Percentiles rank a stretch among this genome's conserved stretches.
Evolutionary conservation across 106 monocot genomes (phyloP).

Genomic region (Platanthera guangdongensis): DNA sequence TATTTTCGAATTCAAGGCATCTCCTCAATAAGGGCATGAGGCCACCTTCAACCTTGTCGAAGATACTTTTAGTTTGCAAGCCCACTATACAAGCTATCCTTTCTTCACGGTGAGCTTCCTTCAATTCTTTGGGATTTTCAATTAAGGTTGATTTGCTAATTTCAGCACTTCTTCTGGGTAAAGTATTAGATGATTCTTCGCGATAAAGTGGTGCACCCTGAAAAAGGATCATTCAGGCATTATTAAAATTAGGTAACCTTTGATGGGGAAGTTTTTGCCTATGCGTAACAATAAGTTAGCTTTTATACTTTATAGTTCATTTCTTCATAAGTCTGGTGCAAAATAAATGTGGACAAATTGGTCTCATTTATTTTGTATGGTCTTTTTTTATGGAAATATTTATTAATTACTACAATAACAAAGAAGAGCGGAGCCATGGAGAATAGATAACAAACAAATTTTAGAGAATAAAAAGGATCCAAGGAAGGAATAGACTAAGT

Average conservation of each 20-base stretch:
- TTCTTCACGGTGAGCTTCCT: conserved; percentile 17
- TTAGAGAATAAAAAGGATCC: too few relatives aligned
- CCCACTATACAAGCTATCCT: conserved; percentile 27
- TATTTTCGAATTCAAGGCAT: conserved; percentile 58
- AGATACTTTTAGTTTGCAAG: conserved; percentile 42
- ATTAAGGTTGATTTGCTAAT: conserved; percentile 13
- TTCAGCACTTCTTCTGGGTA: conserved; percentile 15
- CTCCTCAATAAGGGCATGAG: conserved; percentile 56
- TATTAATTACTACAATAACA: too few relatives aligned
- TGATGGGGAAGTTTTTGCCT: not conserved
- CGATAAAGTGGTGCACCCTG: conserved; percentile 26
- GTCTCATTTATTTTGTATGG: not conserved
- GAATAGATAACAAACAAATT: too few relatives aligned
- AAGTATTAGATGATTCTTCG: conserved; percentile 3
- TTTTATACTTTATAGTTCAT: too few relatives aligned
- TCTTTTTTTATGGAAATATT: too few relatives aligned
- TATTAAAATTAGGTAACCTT: not conserved
- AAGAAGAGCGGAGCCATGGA: too few relatives aligned
- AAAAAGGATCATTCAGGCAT: not conserved
- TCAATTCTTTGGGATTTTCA: conserved; percentile 8
- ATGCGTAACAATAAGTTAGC: too few relatives aligned
- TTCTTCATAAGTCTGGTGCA: not conserved
- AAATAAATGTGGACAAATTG: not conserved
- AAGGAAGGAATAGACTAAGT: too few relatives aligned
- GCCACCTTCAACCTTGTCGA: conserved; percentile 60